Percentiles rank a stretch among this genome's conserved stretches.
Conservation (phyloP, 176 grass and related monocot species). For the Zoysia japonica region DNA sequence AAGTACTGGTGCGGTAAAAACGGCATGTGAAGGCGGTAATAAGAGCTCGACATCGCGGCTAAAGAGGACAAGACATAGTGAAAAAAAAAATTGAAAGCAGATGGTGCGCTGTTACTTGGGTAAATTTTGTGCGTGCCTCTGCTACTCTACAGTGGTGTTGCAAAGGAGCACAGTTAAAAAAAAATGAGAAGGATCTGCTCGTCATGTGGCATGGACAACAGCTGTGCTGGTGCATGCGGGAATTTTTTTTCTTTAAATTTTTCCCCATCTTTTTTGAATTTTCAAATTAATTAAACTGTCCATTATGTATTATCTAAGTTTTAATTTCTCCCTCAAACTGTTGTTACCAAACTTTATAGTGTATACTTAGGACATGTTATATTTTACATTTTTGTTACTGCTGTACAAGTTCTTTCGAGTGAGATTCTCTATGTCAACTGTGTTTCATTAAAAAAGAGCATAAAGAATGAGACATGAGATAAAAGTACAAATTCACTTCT, state of each 20-base stretch:
- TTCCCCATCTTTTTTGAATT: not conserved
- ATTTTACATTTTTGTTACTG: slow-evolving; percentile 30
- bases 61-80: slow-evolving; percentile 13
- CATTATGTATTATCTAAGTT: slow-evolving; percentile 61
- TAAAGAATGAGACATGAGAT: not conserved
- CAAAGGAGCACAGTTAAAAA: slow-evolving; percentile 36
- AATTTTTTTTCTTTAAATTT: slow-evolving; percentile 30
- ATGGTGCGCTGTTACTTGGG: slow-evolving; percentile 14
- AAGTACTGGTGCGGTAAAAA: slow-evolving; percentile 37
- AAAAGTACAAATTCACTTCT: slow-evolving; percentile 7
- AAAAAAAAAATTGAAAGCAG: slow-evolving; percentile 2
- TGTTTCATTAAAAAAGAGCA: not conserved
- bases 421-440: slow-evolving; percentile 6
- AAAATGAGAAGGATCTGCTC: slow-evolving; percentile 10
- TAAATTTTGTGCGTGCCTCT: slow-evolving; percentile 41
- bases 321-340: slow-evolving; percentile 46
- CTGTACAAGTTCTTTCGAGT: slow-evolving; percentile 30
- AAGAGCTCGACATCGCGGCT: slow-evolving; percentile 46
- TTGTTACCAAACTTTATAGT: slow-evolving; percentile 61
- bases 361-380: slow-evolving; percentile 69
- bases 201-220: slow-evolving; percentile 44
- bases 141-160: slow-evolving; percentile 30
- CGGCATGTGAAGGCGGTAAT: slow-evolving; percentile 47
- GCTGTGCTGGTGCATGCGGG: slow-evolving; percentile 41
- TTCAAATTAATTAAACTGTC: slow-evolving; percentile 51